A percentile compares a stretch with the other conserved stretches of the same genome.
Conservation (phyloP, 2,329 filamentous ascomycete species). For the Penicillium sclerotiorum region DNA sequence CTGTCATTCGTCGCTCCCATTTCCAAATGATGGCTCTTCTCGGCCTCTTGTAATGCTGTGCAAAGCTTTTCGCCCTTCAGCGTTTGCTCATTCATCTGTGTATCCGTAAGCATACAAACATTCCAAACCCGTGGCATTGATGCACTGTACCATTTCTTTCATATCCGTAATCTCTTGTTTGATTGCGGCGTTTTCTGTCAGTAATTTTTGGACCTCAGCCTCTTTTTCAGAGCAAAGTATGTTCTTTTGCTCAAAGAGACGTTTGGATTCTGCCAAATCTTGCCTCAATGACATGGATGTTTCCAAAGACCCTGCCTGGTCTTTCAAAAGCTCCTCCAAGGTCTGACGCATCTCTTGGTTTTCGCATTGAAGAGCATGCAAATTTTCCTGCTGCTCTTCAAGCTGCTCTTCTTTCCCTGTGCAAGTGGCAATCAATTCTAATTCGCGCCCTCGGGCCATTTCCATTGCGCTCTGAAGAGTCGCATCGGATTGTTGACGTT, state of each 20-base stretch:
- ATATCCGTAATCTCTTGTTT: constrained; percentile 18
- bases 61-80: constrained; percentile 24
- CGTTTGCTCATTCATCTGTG: constrained; percentile 30
- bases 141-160: constrained; percentile 31
- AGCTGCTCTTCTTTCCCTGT: constrained; percentile 50
- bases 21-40: constrained; percentile 23
- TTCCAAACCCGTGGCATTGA: too few relatives aligned
- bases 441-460: constrained; percentile 40
- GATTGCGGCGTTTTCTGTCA: constrained; percentile 23
- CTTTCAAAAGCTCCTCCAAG: constrained; percentile 26
- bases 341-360: constrained; percentile 23
- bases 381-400: constrained; percentile 44
- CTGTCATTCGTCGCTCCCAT: constrained; percentile 25
- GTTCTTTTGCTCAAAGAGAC: constrained; percentile 24
- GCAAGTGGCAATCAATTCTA: constrained; percentile 46
- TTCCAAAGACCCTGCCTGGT: constrained; percentile 26
- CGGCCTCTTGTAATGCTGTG: constrained; percentile 22
- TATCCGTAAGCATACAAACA: constrained; percentile 9
- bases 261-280: constrained; percentile 27
- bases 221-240: constrained; percentile 27
- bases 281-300: constrained; percentile 24
- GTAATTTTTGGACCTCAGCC: constrained; percentile 26
- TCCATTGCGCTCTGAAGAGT: constrained; percentile 30
- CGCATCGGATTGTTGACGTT: constrained; percentile 36
- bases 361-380: constrained; percentile 27